Percentiles rank a stretch among this genome's conserved stretches.
Conservation (phyloP, 495 filamentous ascomycete species). For the Alectoria sarmentosa region DNA sequence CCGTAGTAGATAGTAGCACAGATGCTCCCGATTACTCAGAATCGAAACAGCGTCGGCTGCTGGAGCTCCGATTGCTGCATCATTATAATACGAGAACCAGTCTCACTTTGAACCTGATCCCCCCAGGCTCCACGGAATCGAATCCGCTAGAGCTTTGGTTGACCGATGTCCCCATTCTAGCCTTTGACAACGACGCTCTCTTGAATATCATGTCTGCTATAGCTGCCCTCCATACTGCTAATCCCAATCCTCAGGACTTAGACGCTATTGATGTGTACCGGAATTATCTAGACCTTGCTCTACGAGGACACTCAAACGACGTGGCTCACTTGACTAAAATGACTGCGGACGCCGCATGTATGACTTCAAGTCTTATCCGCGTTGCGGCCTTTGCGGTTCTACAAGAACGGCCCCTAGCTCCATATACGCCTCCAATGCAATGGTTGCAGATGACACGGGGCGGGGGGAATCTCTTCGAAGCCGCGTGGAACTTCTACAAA, state of each 20-base stretch:
- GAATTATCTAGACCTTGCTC: slow-evolving; percentile 31
- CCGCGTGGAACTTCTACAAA: slow-evolving; percentile 24
- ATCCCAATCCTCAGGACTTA: slow-evolving; percentile 8
- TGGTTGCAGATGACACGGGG: slow-evolving; percentile 30
- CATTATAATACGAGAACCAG: slow-evolving; percentile 31
- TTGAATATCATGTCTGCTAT: slow-evolving; percentile 33
- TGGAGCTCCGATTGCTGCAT: slow-evolving; percentile 34
- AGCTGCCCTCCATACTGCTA: slow-evolving; percentile 30
- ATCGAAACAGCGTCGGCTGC: slow-evolving; percentile 29
- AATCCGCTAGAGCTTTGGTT: slow-evolving; percentile 24
- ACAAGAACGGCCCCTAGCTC: slow-evolving; percentile 27
- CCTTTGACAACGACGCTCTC: slow-evolving; percentile 32
- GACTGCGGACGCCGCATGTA: slow-evolving; percentile 35
- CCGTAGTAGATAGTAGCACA: slow-evolving; percentile 16
- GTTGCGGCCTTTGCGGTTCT: slow-evolving; percentile 29
- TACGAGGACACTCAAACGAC: slow-evolving; percentile 33
- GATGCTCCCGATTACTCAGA: slow-evolving; percentile 26
- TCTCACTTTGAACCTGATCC: background rate
- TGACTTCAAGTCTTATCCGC: slow-evolving; percentile 26
- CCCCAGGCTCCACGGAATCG: slow-evolving; percentile 19
- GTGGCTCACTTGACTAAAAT: slow-evolving; percentile 27
- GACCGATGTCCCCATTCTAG: slow-evolving; percentile 26
- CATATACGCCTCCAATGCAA: slow-evolving; percentile 35
- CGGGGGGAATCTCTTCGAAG: slow-evolving; percentile 24
- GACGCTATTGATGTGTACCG: slow-evolving; percentile 27